Base-by-base conservation (phyloP, 176 grass and related monocot genomes). In the Eragrostis nindensis region DNA sequence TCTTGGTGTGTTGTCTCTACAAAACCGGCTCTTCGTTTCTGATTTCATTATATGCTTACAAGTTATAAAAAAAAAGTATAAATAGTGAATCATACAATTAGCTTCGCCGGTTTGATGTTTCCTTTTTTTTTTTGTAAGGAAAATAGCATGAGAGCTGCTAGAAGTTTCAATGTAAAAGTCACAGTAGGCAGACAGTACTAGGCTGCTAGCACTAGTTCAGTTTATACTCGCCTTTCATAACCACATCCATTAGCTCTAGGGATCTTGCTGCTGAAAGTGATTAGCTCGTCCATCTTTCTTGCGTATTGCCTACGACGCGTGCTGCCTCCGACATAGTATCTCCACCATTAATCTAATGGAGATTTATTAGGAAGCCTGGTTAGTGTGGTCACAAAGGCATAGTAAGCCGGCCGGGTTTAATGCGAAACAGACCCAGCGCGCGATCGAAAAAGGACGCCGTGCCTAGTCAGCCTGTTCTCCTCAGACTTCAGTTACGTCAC, bases 351-450 rank as follows among this genome's bases (percentile, higher is more conserved):
- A 22, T n/a, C 21, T 22, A n/a, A 11, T 0, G 25, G 25, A 16
- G 16, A 56, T 66, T 66, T 38, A 55, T 66, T 44, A 77, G 14
- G 49, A 41, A 72, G 55, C 30, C 22, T 27, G 62, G 76, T 67
- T 79, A 79, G 36, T 44, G 44, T 39, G 29, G 62, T 67, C 19
- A 47, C 12, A 7, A 66, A 38, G 62, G 26, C 27, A 47, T 47
- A 32, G 29, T 65, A 63, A 32, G 62, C 62, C 6, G 4, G 42
- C 11, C 24, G 11, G 6, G 43, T 52, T 80, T 80, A 80, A 80
- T 80, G 64, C 77, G 64, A 75, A 41, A 69, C 39, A 17, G 64
- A 80, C 77, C 36, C 64, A 2, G 16, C 48, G 42, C 63, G 77
- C 48, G 64, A 41, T 17, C n/a, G 48, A 25, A 68, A 27, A 18